Percentiles rank a stretch among this genome's conserved stretches.
These are phyloP conservation scores for Anthracocystis panici-leucophaei DNA, from an alignment of 1,284 basidiomycete species.

Conservation along the genomic window DNA sequence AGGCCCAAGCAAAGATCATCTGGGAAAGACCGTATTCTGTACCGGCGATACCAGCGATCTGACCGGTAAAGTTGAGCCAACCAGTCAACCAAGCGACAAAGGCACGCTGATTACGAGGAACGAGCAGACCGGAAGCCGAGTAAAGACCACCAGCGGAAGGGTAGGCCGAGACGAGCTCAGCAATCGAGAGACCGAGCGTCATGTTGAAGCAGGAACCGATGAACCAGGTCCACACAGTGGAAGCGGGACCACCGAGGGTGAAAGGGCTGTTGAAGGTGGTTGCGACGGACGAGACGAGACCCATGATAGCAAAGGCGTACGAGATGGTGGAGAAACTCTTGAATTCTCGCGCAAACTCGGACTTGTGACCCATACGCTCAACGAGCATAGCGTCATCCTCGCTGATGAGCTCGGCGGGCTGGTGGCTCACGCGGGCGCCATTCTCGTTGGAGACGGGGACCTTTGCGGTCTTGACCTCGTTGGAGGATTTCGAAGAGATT, in stretches of 20 bases:
- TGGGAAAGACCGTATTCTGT: constrained; percentile 88
- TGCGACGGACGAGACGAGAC: constrained; percentile 67
- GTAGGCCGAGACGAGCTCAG: constrained; percentile 75
- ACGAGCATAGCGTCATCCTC: constrained; percentile 66
- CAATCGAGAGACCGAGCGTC: constrained; percentile 65
- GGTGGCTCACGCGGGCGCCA: constrained; percentile 51
- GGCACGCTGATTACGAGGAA: constrained; percentile 61
- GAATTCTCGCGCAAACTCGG: constrained; percentile 68
- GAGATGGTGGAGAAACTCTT: constrained; percentile 68
- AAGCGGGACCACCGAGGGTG: constrained; percentile 60
- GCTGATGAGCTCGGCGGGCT: constrained; percentile 43
- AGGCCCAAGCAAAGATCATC: constrained; percentile 85
- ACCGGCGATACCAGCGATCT: constrained; percentile 83
- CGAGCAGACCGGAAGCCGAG: constrained; percentile 70
- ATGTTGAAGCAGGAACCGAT: constrained; percentile 68
- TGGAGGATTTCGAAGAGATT: constrained; percentile 46
- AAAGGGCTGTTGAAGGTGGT: constrained; percentile 69
- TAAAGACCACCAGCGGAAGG: constrained; percentile 85
- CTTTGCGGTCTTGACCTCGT: constrained; percentile 39
- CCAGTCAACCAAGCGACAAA: constrained; percentile 79
- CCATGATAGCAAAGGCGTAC: constrained; percentile 68
- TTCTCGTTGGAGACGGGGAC: constrained; percentile 28
- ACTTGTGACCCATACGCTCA: constrained; percentile 62
- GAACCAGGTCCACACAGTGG: constrained; percentile 67
- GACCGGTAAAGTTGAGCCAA: constrained; percentile 83